These are phyloP conservation scores for Porodaedalea pini DNA, from an alignment of 1,284 basidiomycete species.

Conservation along the genomic window DNA sequence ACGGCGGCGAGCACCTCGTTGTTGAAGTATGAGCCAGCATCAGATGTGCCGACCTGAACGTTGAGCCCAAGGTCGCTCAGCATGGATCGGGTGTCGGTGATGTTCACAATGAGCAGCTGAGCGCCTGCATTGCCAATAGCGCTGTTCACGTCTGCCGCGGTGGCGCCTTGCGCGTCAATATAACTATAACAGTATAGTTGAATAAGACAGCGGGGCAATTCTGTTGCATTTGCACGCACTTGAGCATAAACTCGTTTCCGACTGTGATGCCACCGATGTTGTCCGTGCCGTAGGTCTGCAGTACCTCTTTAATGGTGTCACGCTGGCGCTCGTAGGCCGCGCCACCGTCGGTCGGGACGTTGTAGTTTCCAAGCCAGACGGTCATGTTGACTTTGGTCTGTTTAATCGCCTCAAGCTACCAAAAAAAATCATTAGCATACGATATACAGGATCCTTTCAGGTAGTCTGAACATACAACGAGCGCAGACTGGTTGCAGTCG, in stretches of 20 bases:
- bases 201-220: neutral
- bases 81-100: slow-evolving; percentile 60
- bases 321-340: slow-evolving; percentile 74
- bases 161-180: slow-evolving; percentile 40
- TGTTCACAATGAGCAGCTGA: slow-evolving; percentile 55
- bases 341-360: slow-evolving; percentile 55
- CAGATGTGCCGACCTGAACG: slow-evolving; percentile 82
- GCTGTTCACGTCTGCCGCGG: slow-evolving; percentile 44
- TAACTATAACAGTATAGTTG: slow-evolving; percentile 39
- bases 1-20: slow-evolving; percentile 60
- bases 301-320: slow-evolving; percentile 57
- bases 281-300: slow-evolving; percentile 76
- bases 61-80: slow-evolving; percentile 48
- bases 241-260: slow-evolving; percentile 81
- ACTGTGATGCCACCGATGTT: slow-evolving; percentile 80
- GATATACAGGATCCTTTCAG: slow-evolving; percentile 21
- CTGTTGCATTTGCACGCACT: slow-evolving; percentile 41
- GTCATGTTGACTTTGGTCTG: slow-evolving; percentile 86
- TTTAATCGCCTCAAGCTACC: slow-evolving; percentile 73
- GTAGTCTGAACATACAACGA: slow-evolving; percentile 39
- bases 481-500: slow-evolving; percentile 55
- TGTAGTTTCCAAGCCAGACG: slow-evolving; percentile 85
- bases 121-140: slow-evolving; percentile 47
- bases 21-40: slow-evolving; percentile 88
- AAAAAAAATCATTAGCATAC: neutral